Base-by-base conservation (phyloP, 176 grass and related monocot genomes). In the Thalia dealbata region DNA sequence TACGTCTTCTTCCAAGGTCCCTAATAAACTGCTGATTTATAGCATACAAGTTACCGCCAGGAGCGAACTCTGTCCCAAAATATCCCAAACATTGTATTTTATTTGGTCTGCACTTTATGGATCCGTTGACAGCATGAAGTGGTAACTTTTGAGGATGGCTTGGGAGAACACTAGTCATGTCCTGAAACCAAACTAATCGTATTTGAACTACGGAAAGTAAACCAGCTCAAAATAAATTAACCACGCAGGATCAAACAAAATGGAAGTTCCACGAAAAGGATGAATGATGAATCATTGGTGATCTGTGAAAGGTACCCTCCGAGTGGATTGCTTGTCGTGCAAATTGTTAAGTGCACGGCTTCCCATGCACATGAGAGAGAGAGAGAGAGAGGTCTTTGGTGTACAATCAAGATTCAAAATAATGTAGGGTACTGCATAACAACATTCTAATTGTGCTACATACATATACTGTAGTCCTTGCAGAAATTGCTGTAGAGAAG, bases 131-230 rank as follows among this genome's bases (percentile, higher is more conserved):
- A 13, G 62, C 28, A 45, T 63, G 81, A 43, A 67, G 50, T 50
- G 73, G 44, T 24, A 83, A 35, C 14, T 70, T 80, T 12, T 66
- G 78, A 8, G 69, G 83, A 59, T 90, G 80, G 61, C 67, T 61
- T 0, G 77, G 73, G 18, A 90, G 58, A 7, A 85, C 77, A 74
- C 76, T 91, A 67, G 81, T 87, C 88, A 87, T 91, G 50, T 44
- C 27, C 59, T 22, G n/a, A 50, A 41, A 73, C 44, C 29, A 65
- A 66, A 24, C 2, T 10, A 16, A 3, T 23, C 14, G 6, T 46
- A 26, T 43, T 68, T 68, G n/a, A 44, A 68, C 65, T 10, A n/a
- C 18, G 12, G 27, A 22, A 43, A 4, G 65, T 3, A n/a, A 11
- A 68, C 35, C 19, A n/a, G 21, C 2, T 66, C 35, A 16, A 41